A percentile compares a stretch with the other conserved stretches of the same genome.
Evolutionary conservation across 2,329 filamentous ascomycete species (phyloP).

Genomic region (Zasmidium citrigriseum): DNA sequence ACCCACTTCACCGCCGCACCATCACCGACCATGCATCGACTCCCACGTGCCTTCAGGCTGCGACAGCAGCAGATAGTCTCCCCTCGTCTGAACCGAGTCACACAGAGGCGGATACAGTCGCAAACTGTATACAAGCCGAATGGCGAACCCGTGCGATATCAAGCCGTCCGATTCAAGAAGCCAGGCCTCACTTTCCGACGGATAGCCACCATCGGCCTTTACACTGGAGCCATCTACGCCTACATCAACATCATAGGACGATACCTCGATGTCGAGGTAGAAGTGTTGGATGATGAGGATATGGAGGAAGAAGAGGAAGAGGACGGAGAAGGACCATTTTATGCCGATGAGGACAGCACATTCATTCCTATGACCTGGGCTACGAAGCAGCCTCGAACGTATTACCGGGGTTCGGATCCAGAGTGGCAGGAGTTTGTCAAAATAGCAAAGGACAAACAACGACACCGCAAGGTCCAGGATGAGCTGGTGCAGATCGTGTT

Average conservation of each 20-base stretch:
- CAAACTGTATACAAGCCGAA: constrained; percentile 17
- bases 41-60: constrained; percentile 31
- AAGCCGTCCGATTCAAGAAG: constrained; percentile 43
- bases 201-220: constrained; percentile 24
- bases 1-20: background rate
- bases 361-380: constrained; percentile 54
- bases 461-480: constrained; percentile 42
- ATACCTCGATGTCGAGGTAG: constrained; percentile 31
- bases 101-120: constrained; percentile 13
- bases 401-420: constrained; percentile 54
- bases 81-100: constrained; percentile 10
- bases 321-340: constrained; percentile 32
- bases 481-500: constrained; percentile 42
- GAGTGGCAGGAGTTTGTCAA: constrained; percentile 55
- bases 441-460: constrained; percentile 44
- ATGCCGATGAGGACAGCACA: constrained; percentile 38
- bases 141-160: constrained; percentile 27
- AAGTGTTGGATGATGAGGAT: constrained; percentile 27
- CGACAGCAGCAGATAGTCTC: constrained; percentile 26
- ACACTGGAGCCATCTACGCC: constrained; percentile 22
- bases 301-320: constrained; percentile 27
- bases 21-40: constrained; percentile 26
- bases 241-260: constrained; percentile 27
- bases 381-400: constrained; percentile 42
- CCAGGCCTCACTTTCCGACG: constrained; percentile 38